phyloP scores from a whole-genome alignment of 1,284 basidiomycete species.

The Cystobasidium sp. region DNA sequence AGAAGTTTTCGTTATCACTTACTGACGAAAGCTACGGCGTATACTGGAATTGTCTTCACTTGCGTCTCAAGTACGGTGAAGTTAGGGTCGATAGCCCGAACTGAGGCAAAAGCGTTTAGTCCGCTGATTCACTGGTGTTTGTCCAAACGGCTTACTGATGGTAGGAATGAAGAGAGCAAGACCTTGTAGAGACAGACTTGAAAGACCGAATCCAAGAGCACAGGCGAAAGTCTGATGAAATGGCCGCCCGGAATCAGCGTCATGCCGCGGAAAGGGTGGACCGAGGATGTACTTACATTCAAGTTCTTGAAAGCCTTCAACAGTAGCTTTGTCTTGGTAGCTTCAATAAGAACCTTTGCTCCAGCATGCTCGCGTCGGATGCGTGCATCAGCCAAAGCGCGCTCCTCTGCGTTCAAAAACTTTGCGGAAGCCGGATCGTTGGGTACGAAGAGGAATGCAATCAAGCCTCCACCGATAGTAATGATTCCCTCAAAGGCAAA shows the following conservation, averaged over 20 bases:
- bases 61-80: constrained; percentile 15
- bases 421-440: constrained; percentile 54
- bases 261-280: constrained; percentile 18
- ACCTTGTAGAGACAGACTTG: constrained; percentile 53
- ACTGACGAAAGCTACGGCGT: constrained; percentile 47
- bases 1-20: constrained; percentile 26
- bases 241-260: constrained; percentile 29
- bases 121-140: not conserved
- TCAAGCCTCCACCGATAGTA: constrained; percentile 54
- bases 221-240: constrained; percentile 42
- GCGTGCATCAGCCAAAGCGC: constrained; percentile 43
- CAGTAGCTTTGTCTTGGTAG: constrained; percentile 47
- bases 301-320: constrained; percentile 49
- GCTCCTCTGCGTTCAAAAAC: constrained; percentile 56
- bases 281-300: constrained; percentile 32
- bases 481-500: constrained; percentile 55
- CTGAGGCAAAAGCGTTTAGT: not conserved
- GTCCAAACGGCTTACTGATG: constrained; percentile 45
- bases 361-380: constrained; percentile 47
- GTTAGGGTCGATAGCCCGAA: constrained; percentile 28
- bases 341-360: constrained; percentile 45
- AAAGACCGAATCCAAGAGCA: constrained; percentile 50
- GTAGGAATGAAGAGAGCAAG: constrained; percentile 54
- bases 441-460: constrained; percentile 56
- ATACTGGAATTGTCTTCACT: constrained; percentile 44